A percentile compares a stretch with the other conserved stretches of the same genome.
Conservation (phyloP, 2,329 filamentous ascomycete species). For the Ascomycota sp. region DNA sequence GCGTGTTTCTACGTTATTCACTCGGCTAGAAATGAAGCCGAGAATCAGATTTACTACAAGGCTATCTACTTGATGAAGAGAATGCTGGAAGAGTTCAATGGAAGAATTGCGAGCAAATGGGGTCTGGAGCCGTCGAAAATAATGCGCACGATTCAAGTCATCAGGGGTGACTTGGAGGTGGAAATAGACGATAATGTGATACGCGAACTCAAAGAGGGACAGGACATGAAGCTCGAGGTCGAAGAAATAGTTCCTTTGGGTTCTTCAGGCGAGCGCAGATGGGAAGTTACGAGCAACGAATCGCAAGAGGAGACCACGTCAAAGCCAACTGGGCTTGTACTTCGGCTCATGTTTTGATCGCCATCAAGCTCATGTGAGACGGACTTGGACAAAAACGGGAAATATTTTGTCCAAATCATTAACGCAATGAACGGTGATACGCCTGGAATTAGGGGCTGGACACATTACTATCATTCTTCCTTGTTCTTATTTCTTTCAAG, state of each 20-base stretch:
- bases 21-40: constrained; percentile 26
- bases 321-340: constrained; percentile 1
- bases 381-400: too few relatives aligned
- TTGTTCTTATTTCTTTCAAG: not conserved
- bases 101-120: constrained; percentile 59
- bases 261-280: too few relatives aligned
- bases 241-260: too few relatives aligned
- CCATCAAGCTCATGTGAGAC: too few relatives aligned
- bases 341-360: constrained; percentile 1
- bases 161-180: constrained; percentile 57
- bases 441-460: too few relatives aligned
- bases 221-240: constrained; percentile 71
- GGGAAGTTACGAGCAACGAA: constrained; percentile 18
- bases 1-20: constrained; percentile 74
- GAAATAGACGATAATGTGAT: constrained; percentile 84
- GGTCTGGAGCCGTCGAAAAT: constrained; percentile 55
- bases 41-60: constrained; percentile 47
- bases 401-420: too few relatives aligned
- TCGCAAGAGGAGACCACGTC: constrained; percentile 11
- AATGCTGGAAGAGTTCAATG: constrained; percentile 53
- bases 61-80: constrained; percentile 72
- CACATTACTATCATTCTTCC: not conserved
- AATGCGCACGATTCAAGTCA: constrained; percentile 49
- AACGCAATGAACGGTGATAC: too few relatives aligned
- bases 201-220: constrained; percentile 64